Evolutionary conservation across 208 protist genomes (phyloP), one percentile per base, ranked within the genome.

Genomic region (Phytomonas sp.): DNA sequence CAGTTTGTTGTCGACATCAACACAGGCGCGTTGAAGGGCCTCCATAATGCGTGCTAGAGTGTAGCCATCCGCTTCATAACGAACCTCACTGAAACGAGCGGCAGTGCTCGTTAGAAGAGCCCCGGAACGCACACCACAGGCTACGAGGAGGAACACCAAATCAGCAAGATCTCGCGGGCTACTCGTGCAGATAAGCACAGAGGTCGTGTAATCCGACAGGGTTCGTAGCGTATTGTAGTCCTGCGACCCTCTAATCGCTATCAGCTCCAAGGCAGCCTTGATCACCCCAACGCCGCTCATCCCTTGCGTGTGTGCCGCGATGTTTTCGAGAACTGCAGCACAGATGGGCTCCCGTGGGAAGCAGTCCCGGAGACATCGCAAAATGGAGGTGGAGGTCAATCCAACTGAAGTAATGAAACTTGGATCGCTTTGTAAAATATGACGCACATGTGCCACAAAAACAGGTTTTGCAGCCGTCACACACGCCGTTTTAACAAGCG

Each of bases 401-500:
- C 78, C 66, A 1, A 87, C 83, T 23, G 79, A 74, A n/a, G 82
- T 79, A 29, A 93, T 77, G 60, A 77, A 71, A 40, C 71, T 72
- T 31, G 85, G 80, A 70, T 93, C 87, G 71, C 75, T 89, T 75
- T 93, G 82, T 66, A 93, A 62, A 30, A 93, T 29, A 32, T 83
- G 80, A 23, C 83, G 84, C 56, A 92, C 82, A 73, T 92, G 81
- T 4, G 71, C 63, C 11, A 84, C 68, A 73, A 93, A 92, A 17
- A 93, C 73, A 26, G 90, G 87, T 64, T 86, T 80, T 23, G 82
- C 84, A 0, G 85, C 90, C 2, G 85, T 91, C 31, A 92, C 71
- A 46, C 85, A 92, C 15, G 84, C 82, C 0, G 77, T 84, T 15
- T 82, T 78, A 60, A 92, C 82, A n/a, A 56, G 68, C 36, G 74